Evolutionary conservation across 257 asterid genomes (phyloP), one percentile per base, ranked within the genome.

Genomic region (Plantago elongata): DNA sequence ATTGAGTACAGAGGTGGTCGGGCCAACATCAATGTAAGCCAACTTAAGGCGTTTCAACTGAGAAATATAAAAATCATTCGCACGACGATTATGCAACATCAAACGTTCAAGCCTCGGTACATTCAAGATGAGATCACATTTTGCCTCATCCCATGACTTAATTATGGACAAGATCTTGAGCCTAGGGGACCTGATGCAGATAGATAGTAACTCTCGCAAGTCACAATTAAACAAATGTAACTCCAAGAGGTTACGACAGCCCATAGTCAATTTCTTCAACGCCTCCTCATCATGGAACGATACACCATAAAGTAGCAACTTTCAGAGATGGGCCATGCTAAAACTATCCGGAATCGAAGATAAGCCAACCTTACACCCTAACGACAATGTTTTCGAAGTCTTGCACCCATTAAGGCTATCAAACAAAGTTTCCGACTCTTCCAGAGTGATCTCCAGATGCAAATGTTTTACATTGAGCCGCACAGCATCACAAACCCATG

Each of bases 401-500:
- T 55, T 10, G 2, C 60, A 55, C 10, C 60, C 60, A 13, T 27
- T 34, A 3, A 55, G 18, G 5, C 1, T 13, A 27, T 4, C 4
- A 13, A 29, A 55, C 44, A 55, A 55, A 2, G 5, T 30, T 54
- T 27, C 2, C 44, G 44, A 13, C 15, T 55, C 18, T 11, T 38
- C 13, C 60, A 55, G 29, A 11, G 10, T 4, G 40, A 34, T 34
- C 5, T 34, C 8, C 9, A 27, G 15, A 11, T 9, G 38, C 4
- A 22, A 13, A n/a, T 22, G 42, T 27, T 27, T 6, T 4, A 55
- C 60, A 27, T 30, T 55, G 5, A 55, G 37, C 9, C 17, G 44
- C 16, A 55, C 12, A 30, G 45, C 60, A 11, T 45, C n/a, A 55
- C 45, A 9, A 55, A 55, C 60, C 60, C 60, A 55, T 9, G 44